Percentiles rank a stretch among this genome's conserved stretches.
Evolutionary conservation across 768 basidiomycete species (phyloP).

Genomic region (Epithele typhae): DNA sequence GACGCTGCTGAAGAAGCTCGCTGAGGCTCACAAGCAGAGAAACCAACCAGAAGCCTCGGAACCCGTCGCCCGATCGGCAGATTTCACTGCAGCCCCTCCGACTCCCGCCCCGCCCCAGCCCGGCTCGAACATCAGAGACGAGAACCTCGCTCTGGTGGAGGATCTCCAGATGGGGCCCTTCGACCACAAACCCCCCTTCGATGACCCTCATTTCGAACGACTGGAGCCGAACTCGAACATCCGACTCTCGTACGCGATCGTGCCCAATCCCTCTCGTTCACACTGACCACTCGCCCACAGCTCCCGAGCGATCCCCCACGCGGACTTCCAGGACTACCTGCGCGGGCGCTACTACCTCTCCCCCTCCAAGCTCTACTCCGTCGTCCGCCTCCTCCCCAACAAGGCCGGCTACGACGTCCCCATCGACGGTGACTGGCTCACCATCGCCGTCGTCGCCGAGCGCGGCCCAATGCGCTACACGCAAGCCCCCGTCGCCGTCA

Average conservation of each 20-base stretch:
- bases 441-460: constrained; percentile 93
- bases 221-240: constrained; percentile 93
- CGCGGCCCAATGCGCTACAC: constrained; percentile 75
- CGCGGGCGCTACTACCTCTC: constrained; percentile 82
- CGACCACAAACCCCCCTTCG: constrained; percentile 63
- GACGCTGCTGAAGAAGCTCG: constrained; percentile 48
- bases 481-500: constrained; percentile 54
- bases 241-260: constrained; percentile 73
- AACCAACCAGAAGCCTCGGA: background rate
- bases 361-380: constrained; percentile 85
- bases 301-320: constrained; percentile 68
- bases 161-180: constrained; percentile 74
- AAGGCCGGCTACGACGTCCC: constrained; percentile 89
- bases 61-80: constrained; percentile 19
- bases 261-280: background rate
- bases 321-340: constrained; percentile 77
- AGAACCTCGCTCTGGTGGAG: constrained; percentile 67
- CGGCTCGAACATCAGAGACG: constrained; percentile 39
- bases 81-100: constrained; percentile 16
- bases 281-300: constrained; percentile 45
- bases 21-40: constrained; percentile 19
- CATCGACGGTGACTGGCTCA: constrained; percentile 90
- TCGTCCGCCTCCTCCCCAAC: constrained; percentile 69
- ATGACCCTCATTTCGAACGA: constrained; percentile 72
- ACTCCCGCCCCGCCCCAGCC: constrained; percentile 3